A percentile compares a stretch with the other conserved stretches of the same genome.
These are phyloP conservation scores for Kentomonas sorsogonicus DNA, from an alignment of 208 protist species.

Conservation along the genomic window DNA sequence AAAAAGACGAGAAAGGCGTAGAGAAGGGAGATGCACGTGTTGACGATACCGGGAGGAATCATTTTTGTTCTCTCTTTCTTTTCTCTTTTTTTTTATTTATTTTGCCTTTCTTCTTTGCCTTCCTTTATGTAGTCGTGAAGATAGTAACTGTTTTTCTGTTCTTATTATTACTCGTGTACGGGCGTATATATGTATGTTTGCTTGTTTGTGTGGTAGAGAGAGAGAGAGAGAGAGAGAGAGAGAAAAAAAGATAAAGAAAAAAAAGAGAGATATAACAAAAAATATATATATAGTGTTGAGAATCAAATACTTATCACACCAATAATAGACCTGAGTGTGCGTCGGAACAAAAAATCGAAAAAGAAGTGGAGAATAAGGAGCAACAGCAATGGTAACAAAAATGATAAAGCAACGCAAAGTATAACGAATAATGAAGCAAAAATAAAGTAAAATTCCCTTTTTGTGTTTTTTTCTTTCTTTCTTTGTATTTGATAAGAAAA, in stretches of 20 bases:
- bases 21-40: constrained; percentile 25
- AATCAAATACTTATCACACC: too few species aligned
- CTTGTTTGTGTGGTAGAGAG: neutral
- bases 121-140: neutral
- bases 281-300: too few species aligned
- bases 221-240: neutral
- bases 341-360: too few species aligned
- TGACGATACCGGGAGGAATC: constrained; percentile 25
- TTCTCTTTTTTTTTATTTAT: neutral
- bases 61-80: constrained; percentile 7
- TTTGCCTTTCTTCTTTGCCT: neutral
- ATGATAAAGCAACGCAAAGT: too few species aligned
- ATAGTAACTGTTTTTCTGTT: neutral
- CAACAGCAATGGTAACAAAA: too few species aligned
- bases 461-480: too few species aligned
- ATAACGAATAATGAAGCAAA: constrained; percentile 9
- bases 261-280: too few species aligned
- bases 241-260: constrained; percentile 5
- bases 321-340: too few species aligned
- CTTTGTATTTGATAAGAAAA: too few species aligned
- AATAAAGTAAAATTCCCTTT: constrained; percentile 14
- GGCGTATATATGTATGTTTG: neutral
- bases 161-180: too few species aligned
- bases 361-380: too few species aligned
- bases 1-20: constrained; percentile 23